phyloP scores from a whole-genome alignment of 1,139 yeast species.

The Yamadazyma membranifaciens region DNA sequence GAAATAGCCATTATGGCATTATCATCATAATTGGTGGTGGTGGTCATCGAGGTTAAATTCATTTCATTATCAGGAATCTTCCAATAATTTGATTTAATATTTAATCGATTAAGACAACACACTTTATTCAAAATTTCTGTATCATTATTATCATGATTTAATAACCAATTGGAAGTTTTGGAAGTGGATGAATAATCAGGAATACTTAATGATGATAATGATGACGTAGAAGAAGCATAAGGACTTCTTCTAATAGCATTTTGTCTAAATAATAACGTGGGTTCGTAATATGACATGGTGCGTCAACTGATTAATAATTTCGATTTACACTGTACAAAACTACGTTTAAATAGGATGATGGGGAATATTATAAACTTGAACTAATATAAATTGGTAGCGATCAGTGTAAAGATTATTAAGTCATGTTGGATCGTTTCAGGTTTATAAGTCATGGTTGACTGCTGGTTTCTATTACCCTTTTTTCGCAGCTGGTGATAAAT shows the following conservation, averaged over 20 bases:
- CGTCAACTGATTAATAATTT: background rate
- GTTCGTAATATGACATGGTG: slow-evolving; percentile 31
- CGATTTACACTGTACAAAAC: no score
- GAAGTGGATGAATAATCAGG: background rate
- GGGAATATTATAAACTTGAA: no score
- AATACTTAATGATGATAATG: slow-evolving; percentile 3
- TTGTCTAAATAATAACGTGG: slow-evolving; percentile 43
- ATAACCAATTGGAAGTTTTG: slow-evolving; percentile 1
- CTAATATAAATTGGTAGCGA: no score
- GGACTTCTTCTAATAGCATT: slow-evolving; percentile 42
- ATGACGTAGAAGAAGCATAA: slow-evolving; percentile 27
- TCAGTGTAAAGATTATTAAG: background rate
- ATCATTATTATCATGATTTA: slow-evolving; percentile 17
- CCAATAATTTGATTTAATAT: slow-evolving; percentile 67
- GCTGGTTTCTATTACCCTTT: slow-evolving; percentile 3
- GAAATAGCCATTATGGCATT: slow-evolving; percentile 57
- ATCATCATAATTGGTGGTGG: slow-evolving; percentile 22
- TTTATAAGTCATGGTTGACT: background rate
- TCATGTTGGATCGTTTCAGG: background rate
- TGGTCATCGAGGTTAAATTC: slow-evolving; percentile 56
- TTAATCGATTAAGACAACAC: slow-evolving; percentile 40
- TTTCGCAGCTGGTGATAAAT: slow-evolving; percentile 6
- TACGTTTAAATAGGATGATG: no score
- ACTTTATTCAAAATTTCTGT: slow-evolving; percentile 37
- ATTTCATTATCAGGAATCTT: slow-evolving; percentile 58